phyloP scores from a whole-genome alignment of 2,329 filamentous ascomycete genomes.

The Knoxdaviesia capensis region DNA sequence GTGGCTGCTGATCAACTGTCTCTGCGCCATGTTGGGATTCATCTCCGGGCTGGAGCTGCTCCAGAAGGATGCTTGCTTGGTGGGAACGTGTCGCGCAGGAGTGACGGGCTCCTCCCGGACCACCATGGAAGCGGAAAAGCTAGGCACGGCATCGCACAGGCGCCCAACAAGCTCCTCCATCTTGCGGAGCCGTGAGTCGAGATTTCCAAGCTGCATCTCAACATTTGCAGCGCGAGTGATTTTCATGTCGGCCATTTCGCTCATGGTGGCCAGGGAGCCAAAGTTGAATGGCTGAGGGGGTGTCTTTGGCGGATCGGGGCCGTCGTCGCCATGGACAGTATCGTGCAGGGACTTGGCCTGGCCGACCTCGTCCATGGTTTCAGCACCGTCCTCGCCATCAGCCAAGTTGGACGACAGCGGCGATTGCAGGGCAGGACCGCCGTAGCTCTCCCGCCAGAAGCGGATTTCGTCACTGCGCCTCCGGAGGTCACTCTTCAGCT shows the following conservation, averaged over 20 bases:
- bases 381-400: conserved; percentile 14
- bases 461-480: conserved; percentile 43
- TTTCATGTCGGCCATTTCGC: conserved; percentile 31
- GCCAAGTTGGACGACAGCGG: conserved; percentile 26
- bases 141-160: conserved; percentile 24
- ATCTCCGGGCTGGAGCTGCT: not conserved
- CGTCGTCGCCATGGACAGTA: not conserved
- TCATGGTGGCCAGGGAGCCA: conserved; percentile 22
- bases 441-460: conserved; percentile 42
- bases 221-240: conserved; percentile 34
- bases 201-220: conserved; percentile 27
- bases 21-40: conserved; percentile 1
- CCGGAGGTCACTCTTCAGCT: conserved; percentile 15
- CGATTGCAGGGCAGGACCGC: conserved; percentile 24
- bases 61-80: not conserved
- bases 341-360: conserved; percentile 11
- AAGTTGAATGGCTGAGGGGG: conserved; percentile 34
- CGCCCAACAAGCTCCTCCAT: conserved; percentile 32
- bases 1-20: conserved; percentile 3
- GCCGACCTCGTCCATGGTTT: conserved; percentile 11
- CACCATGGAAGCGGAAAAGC: conserved; percentile 13
- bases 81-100: not conserved
- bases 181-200: conserved; percentile 30
- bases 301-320: conserved; percentile 14
- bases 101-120: not conserved